phyloP scores from a whole-genome alignment of 208 protist species.

The Leishmania martiniquensis region DNA sequence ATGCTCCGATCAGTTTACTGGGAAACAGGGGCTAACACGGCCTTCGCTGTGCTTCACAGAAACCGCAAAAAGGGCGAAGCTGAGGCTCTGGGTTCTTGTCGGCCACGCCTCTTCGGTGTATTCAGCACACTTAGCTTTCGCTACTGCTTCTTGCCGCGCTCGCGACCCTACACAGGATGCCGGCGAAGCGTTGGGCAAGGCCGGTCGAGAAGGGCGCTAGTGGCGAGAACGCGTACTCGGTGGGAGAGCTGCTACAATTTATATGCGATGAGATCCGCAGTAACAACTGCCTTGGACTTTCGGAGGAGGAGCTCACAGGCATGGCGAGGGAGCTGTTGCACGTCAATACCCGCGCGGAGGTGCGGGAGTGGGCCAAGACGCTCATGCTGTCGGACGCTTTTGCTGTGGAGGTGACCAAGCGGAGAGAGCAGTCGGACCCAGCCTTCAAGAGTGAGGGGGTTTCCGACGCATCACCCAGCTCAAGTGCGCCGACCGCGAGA shows the following conservation, averaged over 20 bases:
- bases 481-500: background rate
- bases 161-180: constrained; percentile 25
- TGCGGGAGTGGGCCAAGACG: constrained; percentile 78
- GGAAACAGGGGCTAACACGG: background rate
- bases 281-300: constrained; percentile 78
- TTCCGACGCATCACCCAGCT: background rate
- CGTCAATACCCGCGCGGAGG: constrained; percentile 54
- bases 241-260: constrained; percentile 41
- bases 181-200: constrained; percentile 64
- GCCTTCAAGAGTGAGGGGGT: constrained; percentile 61
- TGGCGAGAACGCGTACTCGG: constrained; percentile 11
- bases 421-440: constrained; percentile 52
- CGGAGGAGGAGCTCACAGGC: constrained; percentile 69
- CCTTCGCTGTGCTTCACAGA: background rate
- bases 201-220: constrained; percentile 7
- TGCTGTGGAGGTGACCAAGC: constrained; percentile 68
- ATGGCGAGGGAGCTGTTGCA: constrained; percentile 65
- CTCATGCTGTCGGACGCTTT: constrained; percentile 79
- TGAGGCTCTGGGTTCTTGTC: background rate
- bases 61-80: background rate
- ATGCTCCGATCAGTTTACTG: background rate
- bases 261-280: constrained; percentile 63
- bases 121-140: too few species aligned
- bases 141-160: background rate
- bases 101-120: background rate